Percentiles rank a stretch among this genome's conserved stretches.
These are phyloP conservation scores for Cutaneotrichosporon sp. DNA, from an alignment of 1,284 basidiomycete species.

Conservation along the genomic window DNA sequence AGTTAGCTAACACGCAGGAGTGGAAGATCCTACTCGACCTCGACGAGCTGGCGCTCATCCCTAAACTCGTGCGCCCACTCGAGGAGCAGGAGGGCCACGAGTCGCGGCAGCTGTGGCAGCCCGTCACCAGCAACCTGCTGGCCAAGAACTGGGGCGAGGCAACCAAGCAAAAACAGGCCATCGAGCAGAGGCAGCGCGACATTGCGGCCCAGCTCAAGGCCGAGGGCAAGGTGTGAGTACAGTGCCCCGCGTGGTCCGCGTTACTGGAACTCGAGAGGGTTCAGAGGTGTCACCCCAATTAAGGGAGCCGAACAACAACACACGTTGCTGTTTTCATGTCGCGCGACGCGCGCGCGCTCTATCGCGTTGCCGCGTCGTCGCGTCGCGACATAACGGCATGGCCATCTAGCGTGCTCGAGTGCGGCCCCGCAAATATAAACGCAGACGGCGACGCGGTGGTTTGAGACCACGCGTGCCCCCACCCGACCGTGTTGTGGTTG, in stretches of 20 bases:
- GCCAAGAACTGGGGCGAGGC: slow-evolving; percentile 87
- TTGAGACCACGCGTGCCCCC: no score
- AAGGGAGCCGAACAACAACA: no score
- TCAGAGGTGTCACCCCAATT: no score
- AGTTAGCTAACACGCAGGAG: slow-evolving; percentile 54
- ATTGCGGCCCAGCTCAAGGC: slow-evolving; percentile 78
- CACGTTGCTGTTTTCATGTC: neutral
- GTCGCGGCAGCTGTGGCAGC: slow-evolving; percentile 85
- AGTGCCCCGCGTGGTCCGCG: slow-evolving; percentile 53
- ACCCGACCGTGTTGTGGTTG: no score
- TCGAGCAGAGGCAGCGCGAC: slow-evolving; percentile 88
- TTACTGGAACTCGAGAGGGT: no score
- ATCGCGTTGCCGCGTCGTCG: neutral
- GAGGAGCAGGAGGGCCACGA: slow-evolving; percentile 76
- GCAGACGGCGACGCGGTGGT: no score
- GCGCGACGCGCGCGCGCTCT: neutral
- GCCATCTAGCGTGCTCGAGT: no score
- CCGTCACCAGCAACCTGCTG: slow-evolving; percentile 73
- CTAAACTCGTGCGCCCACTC: slow-evolving; percentile 81
- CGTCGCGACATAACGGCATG: neutral
- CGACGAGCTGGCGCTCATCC: slow-evolving; percentile 69
- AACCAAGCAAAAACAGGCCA: slow-evolving; percentile 79
- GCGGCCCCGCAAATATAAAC: no score
- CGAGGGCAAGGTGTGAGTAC: slow-evolving; percentile 71
- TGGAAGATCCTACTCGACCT: slow-evolving; percentile 76